Conservation (phyloP, 2,329 filamentous ascomycete species). For the Golovinomyces cichoracearum region DNA sequence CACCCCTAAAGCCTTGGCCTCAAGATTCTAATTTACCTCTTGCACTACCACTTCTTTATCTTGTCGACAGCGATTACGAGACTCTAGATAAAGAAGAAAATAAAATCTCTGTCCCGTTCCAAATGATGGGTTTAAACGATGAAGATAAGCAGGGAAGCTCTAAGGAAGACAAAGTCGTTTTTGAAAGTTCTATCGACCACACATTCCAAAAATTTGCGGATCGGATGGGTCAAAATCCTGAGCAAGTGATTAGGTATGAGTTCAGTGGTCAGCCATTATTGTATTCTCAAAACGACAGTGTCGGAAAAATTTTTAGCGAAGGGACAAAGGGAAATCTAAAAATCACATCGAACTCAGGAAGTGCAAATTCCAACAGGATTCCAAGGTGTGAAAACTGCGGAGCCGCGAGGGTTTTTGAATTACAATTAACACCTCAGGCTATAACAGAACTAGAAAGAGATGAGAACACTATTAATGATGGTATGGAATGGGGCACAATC, state of each 20-base stretch:
- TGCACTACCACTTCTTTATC: slow-evolving; percentile 52
- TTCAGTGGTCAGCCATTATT: slow-evolving; percentile 48
- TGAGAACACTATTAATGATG: slow-evolving; percentile 35
- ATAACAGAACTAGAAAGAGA: slow-evolving; percentile 73
- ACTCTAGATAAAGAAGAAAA: slow-evolving; percentile 37
- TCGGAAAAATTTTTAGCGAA: slow-evolving; percentile 35
- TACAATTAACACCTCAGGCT: slow-evolving; percentile 74
- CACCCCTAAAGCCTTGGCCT: slow-evolving; percentile 48
- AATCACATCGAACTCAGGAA: slow-evolving; percentile 9
- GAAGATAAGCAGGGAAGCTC: slow-evolving; percentile 10
- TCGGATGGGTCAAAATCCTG: slow-evolving; percentile 51
- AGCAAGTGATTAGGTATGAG: slow-evolving; percentile 61
- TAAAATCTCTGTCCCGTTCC: slow-evolving; percentile 23
- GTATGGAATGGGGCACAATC: slow-evolving; percentile 96
- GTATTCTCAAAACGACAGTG: slow-evolving; percentile 50
- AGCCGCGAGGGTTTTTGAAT: slow-evolving; percentile 53
- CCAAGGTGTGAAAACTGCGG: slow-evolving; percentile 59
- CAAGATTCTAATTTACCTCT: slow-evolving; percentile 32
- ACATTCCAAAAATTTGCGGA: slow-evolving; percentile 62
- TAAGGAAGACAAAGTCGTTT: slow-evolving; percentile 40
- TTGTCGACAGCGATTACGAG: slow-evolving; percentile 77
- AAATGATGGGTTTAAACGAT: slow-evolving; percentile 25
- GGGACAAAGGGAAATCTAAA: slow-evolving; percentile 6
- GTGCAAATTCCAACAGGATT: slow-evolving; percentile 22
- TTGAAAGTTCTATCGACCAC: slow-evolving; percentile 49